Evolutionary conservation across 1,139 yeast species (phyloP).

Genomic region (Geotrichum aggregatum): DNA sequence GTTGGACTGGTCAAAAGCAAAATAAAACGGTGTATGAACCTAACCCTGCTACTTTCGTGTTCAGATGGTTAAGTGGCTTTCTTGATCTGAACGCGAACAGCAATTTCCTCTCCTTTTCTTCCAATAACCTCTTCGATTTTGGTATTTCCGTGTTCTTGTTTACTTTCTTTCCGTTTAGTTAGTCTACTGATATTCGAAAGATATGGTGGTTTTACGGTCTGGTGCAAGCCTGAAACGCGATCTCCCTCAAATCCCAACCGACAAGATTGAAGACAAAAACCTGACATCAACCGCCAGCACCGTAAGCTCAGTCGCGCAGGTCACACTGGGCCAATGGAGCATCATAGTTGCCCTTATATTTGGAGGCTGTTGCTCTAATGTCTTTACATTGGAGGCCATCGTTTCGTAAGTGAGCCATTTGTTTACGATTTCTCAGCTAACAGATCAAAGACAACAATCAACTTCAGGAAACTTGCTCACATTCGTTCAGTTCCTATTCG

Average conservation of each 20-base stretch:
- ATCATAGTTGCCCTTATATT: constrained; percentile 45
- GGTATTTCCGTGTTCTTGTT: background rate
- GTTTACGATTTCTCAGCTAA: background rate
- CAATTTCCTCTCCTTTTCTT: background rate
- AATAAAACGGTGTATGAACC: constrained; percentile 1
- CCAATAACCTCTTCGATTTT: background rate
- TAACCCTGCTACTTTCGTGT: background rate
- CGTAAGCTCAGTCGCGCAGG: constrained; percentile 13
- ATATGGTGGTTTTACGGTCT: too few species aligned
- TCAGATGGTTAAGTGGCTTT: background rate
- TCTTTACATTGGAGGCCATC: constrained; percentile 56
- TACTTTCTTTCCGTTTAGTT: too few species aligned
- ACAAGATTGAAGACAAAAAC: background rate
- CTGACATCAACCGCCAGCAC: background rate
- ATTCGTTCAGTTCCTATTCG: constrained; percentile 55
- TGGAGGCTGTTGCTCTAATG: constrained; percentile 74
- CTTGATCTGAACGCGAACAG: background rate
- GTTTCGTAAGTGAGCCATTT: constrained; percentile 32
- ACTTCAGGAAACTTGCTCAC: constrained; percentile 54
- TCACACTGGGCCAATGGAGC: constrained; percentile 26
- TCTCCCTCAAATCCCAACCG: background rate
- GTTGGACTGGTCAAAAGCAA: background rate
- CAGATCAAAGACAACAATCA: constrained; percentile 30
- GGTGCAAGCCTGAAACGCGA: too few species aligned
- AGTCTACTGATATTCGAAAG: too few species aligned